A percentile compares a stretch with the other conserved stretches of the same genome.
Evolutionary conservation across 2,329 filamentous ascomycete genomes (phyloP).

Genomic region (Calonectria pseudoreteaudii): DNA sequence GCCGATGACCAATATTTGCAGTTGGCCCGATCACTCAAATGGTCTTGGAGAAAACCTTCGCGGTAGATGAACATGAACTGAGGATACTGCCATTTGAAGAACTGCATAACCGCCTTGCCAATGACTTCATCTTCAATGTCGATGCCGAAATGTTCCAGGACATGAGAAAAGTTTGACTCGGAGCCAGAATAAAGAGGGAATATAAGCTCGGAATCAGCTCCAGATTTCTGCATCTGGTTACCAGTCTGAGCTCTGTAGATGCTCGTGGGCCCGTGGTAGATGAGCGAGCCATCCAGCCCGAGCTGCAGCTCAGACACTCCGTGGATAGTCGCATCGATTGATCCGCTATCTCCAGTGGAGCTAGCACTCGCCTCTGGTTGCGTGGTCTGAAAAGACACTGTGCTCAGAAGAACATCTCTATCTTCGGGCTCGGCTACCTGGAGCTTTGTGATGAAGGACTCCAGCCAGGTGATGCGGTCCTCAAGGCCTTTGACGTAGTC

Average conservation of each 20-base stretch:
- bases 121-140: conserved; percentile 36
- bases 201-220: not conserved
- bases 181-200: conserved; percentile 16
- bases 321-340: not conserved
- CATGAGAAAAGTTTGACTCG: conserved; percentile 30
- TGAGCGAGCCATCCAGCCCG: conserved; percentile 28
- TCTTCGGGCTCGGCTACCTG: conserved; percentile 21
- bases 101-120: conserved; percentile 33
- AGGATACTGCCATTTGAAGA: conserved; percentile 46
- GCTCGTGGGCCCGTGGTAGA: conserved; percentile 39
- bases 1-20: conserved; percentile 46
- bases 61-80: conserved; percentile 49
- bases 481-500: conserved; percentile 39
- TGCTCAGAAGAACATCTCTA: conserved; percentile 12
- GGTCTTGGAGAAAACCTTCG: conserved; percentile 43
- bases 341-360: not conserved
- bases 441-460: conserved; percentile 25
- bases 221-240: conserved; percentile 1
- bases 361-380: not conserved
- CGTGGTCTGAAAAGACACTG: conserved; percentile 4
- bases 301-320: conserved; percentile 14
- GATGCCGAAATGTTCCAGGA: conserved; percentile 39
- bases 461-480: conserved; percentile 34
- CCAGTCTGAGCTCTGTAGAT: conserved; percentile 37
- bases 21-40: conserved; percentile 28